Evolutionary conservation across 192 early-diverging fungal genomes (phyloP), one percentile per base, ranked within the genome.

Genomic region (Piromyces finnis): DNA sequence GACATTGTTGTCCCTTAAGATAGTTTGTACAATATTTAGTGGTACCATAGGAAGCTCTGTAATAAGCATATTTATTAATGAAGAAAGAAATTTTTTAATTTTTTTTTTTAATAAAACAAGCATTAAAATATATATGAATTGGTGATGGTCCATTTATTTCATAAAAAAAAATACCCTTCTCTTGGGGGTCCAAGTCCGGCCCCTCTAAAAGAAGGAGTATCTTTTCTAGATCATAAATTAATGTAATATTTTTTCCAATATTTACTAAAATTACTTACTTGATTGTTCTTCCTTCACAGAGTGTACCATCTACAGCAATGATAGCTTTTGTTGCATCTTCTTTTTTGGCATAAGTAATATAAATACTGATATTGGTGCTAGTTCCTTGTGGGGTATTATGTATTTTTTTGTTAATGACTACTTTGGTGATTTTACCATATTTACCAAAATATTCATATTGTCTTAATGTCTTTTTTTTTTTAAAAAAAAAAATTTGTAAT

Each of bases 1-100:
- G 95, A 85, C 98, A 99, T 9, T 89, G 83, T 82, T 95, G 93
- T 83, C 91, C 93, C 32, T 95, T 93, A 80, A 99, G 85, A 84
- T 95, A 99, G 84, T 94, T 96, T 9, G 96, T 93, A 83, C 98
- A 99, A 86, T 99, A 99, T 84, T 98, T 98, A 39, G 98, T 99
- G 13, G 97, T 96, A 28, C 98, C 98, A 87, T 94, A 96, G 0
- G 96, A 96, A 16, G 96, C 98, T 77, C 94, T 94, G 80, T 78
- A 39, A 77, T 6, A 9, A 32, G 3, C 3, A 9, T 32, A 32
- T 32, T 32, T 6, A 32, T 32, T 32, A 32, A 32, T 32, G 9
- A 6, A 32, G n/a, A n/a, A n/a, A n/a, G n/a, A n/a, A n/a, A n/a
- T n/a, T n/a, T n/a, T n/a, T n/a, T n/a, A n/a, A n/a, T n/a, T n/a